Conservation (phyloP, 225 moss, liverwort and hornwort species). For the Climacium dendroides region DNA sequence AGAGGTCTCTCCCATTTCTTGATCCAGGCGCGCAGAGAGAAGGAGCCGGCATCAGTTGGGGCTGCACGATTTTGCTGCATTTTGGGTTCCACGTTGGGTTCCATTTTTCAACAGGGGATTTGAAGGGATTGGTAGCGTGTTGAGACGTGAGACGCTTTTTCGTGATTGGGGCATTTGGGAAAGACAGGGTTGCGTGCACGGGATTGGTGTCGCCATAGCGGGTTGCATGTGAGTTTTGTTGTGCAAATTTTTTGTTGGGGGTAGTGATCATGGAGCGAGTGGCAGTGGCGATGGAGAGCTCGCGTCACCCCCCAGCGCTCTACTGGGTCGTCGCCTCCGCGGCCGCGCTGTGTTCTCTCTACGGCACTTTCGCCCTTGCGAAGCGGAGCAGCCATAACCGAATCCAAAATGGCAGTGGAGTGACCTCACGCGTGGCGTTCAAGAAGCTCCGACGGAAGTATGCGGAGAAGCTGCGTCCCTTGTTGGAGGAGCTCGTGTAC, state of each 20-base stretch:
- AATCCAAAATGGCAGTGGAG: background rate
- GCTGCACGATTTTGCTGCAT: background rate
- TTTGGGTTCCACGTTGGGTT: background rate
- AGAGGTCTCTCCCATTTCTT: background rate
- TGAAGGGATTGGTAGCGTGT: background rate
- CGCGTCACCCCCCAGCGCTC: constrained; percentile 27
- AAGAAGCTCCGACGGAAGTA: constrained; percentile 31
- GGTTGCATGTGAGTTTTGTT: background rate
- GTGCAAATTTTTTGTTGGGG: background rate
- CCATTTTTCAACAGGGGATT: background rate
- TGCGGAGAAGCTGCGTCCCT: constrained; percentile 25
- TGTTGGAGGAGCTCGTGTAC: constrained; percentile 37
- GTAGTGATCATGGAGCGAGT: constrained; percentile 20
- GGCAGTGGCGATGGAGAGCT: constrained; percentile 28
- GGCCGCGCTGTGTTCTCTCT: constrained; percentile 31
- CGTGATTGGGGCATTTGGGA: background rate
- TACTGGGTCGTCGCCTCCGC: constrained; percentile 40
- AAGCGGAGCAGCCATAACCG: constrained; percentile 9
- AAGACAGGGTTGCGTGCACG: background rate
- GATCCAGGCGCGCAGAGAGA: background rate
- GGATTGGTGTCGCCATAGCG: background rate
- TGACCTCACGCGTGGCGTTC: constrained; percentile 17
- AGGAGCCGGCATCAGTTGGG: background rate
- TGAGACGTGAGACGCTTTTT: background rate
- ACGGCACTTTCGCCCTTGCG: constrained; percentile 33